Evolutionary conservation across 441 rosid genomes (phyloP), one percentile per base, ranked within the genome.

Genomic region (Populus tomentosa): DNA sequence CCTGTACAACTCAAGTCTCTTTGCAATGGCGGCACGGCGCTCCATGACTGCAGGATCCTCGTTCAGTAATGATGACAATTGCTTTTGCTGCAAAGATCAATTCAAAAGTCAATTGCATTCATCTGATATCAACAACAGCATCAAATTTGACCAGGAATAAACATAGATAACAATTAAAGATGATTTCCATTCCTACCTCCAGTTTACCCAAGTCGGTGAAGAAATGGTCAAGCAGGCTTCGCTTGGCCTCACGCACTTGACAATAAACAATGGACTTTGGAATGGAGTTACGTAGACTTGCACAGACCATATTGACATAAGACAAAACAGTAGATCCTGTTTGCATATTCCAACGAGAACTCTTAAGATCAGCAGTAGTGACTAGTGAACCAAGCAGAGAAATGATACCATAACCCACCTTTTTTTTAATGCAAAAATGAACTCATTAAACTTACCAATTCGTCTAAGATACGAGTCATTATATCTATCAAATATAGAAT

Each of bases 1-100:
- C 78, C 93, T 86, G 88, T 94, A 94, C 75, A 95, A 83, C 84
- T 95, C 97, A 71, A 95, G 84, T 77, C 97, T 84, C 89, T 95
- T 91, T 0, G 97, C 89, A 36, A 95, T 95, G 71, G 86, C 90
- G 26, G 88, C 74, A 0, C 99, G 85, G 67, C 97, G 92, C 85
- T 95, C 99, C 99, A 95, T 94, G 72, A 95, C 81, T 4, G 97
- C 97, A 2, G 99, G 98, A 80, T 95, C 98, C 83, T 95, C 99
- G 7, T 95, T 95, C 88, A 95, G 80, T 10, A 95, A 72, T 1
- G 97, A 84, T 0, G 99, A 95, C 30, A 94, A 79, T 62, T 83
- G 89, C 84, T 92, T 95, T 90, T 82, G 94, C 99, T 95, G 90
- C 86, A 83, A 42, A 28, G 56, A 40, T 28, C 70, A 21, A 59